Conservation (phyloP, 2,329 filamentous ascomycete genomes). For the Botrytis fabae region DNA sequence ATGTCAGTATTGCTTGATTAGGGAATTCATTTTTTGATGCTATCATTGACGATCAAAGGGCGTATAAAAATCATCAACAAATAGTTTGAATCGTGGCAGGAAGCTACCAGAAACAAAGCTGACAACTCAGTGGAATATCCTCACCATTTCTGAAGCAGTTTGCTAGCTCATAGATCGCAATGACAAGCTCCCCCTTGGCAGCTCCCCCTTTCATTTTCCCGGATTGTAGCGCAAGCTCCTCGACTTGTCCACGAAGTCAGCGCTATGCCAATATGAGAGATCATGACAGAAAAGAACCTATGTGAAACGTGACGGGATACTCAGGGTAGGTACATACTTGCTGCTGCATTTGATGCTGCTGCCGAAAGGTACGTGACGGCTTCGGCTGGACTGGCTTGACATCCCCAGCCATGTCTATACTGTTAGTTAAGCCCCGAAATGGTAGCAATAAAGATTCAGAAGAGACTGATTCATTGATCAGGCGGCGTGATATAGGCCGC, state of each 20-base stretch:
- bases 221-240: slow-evolving; percentile 79
- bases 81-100: slow-evolving; percentile 18
- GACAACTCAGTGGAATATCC: slow-evolving; percentile 22
- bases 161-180: slow-evolving; percentile 93
- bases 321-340: slow-evolving; percentile 42
- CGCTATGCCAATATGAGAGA: slow-evolving; percentile 15
- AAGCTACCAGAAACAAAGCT: slow-evolving; percentile 11
- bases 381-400: slow-evolving; percentile 65
- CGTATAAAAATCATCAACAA: neutral
- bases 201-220: slow-evolving; percentile 91
- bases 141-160: slow-evolving; percentile 85
- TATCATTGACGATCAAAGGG: neutral
- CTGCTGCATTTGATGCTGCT: slow-evolving; percentile 86
- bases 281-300: neutral
- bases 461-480: slow-evolving; percentile 5
- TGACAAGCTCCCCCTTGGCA: slow-evolving; percentile 92
- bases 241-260: slow-evolving; percentile 48
- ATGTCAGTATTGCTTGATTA: slow-evolving; percentile 23
- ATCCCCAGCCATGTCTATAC: slow-evolving; percentile 88
- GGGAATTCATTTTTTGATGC: slow-evolving; percentile 3
- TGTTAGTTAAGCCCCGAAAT: slow-evolving; percentile 13
- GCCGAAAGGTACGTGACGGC: slow-evolving; percentile 84
- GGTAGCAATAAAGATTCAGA: slow-evolving; percentile 8
- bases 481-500: slow-evolving; percentile 23
- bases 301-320: slow-evolving; percentile 8